These are phyloP conservation scores for Pterulicium gracile DNA, from an alignment of 1,284 basidiomycete species.

Conservation along the genomic window DNA sequence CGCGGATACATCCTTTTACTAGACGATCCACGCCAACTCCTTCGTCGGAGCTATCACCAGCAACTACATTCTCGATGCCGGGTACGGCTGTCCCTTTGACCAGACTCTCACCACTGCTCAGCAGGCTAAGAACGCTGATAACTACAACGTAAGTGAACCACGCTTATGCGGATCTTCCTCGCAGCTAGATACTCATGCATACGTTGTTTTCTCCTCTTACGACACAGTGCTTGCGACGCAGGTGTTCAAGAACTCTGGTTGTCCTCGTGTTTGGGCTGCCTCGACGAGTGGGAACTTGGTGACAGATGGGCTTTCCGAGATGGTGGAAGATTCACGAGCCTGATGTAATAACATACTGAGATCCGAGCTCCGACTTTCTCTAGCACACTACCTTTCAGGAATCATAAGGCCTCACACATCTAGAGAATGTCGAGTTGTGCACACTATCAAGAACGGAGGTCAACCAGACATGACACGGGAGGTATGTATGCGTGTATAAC, in stretches of 20 bases:
- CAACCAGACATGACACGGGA: too few species aligned
- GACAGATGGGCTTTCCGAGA: too few species aligned
- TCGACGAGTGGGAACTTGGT: too few species aligned
- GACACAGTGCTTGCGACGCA: slow-evolving; percentile 1
- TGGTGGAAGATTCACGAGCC: too few species aligned
- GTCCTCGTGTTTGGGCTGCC: too few species aligned
- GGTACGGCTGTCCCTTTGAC: background rate
- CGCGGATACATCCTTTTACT: background rate
- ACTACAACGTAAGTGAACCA: slow-evolving; percentile 3
- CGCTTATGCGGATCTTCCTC: background rate
- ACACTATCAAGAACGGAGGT: too few species aligned
- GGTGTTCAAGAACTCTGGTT: slow-evolving; percentile 1
- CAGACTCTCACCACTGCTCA: background rate
- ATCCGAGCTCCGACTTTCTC: too few species aligned
- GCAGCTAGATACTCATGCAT: background rate
- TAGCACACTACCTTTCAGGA: too few species aligned
- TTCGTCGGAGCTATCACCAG: background rate
- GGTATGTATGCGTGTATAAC: too few species aligned
- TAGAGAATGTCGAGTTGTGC: too few species aligned
- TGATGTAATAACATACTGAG: too few species aligned
- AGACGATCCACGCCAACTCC: slow-evolving; percentile 2
- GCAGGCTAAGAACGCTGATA: background rate
- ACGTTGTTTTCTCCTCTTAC: background rate
- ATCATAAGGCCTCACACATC: too few species aligned
- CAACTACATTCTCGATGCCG: background rate